phyloP scores from a whole-genome alignment of 306 rosid genomes.

The Vicia sativa region DNA sequence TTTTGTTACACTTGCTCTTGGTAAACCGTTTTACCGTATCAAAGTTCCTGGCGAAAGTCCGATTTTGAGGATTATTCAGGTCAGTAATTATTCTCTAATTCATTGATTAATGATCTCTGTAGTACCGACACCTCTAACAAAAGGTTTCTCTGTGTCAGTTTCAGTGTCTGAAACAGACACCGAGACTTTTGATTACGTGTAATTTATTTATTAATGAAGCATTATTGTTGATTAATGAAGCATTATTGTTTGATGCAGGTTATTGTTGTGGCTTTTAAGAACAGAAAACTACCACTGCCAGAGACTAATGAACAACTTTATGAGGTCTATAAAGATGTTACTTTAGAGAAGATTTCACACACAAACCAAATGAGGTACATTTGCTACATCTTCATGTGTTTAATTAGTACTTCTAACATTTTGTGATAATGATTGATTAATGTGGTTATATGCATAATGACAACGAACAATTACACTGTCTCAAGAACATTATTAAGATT shows the following conservation, averaged over 20 bases:
- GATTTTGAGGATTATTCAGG: constrained; percentile 56
- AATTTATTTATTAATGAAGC: background rate
- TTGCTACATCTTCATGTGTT: background rate
- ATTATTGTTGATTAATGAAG: constrained; percentile 10
- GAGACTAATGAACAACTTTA: constrained; percentile 54
- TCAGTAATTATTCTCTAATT: constrained; percentile 14
- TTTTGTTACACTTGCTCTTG: constrained; percentile 57
- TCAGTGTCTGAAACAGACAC: background rate
- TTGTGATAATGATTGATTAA: constrained; percentile 20
- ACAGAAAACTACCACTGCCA: constrained; percentile 55
- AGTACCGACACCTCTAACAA: background rate
- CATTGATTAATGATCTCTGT: too few species aligned
- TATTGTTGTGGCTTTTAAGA: constrained; percentile 68
- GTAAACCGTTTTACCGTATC: constrained; percentile 77
- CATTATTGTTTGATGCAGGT: constrained; percentile 52
- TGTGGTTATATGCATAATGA: constrained; percentile 34
- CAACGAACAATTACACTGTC: constrained; percentile 34
- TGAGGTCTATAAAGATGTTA: constrained; percentile 57
- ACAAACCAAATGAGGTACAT: constrained; percentile 77
- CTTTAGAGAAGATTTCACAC: constrained; percentile 57
- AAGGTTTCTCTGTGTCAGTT: too few species aligned
- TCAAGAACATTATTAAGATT: constrained; percentile 49
- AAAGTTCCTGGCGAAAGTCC: constrained; percentile 64
- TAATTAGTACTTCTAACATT: constrained; percentile 3
- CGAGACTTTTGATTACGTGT: background rate